These are phyloP conservation scores for Cardamine resedifolia DNA, from an alignment of 345 rosid species.

Conservation along the genomic window DNA sequence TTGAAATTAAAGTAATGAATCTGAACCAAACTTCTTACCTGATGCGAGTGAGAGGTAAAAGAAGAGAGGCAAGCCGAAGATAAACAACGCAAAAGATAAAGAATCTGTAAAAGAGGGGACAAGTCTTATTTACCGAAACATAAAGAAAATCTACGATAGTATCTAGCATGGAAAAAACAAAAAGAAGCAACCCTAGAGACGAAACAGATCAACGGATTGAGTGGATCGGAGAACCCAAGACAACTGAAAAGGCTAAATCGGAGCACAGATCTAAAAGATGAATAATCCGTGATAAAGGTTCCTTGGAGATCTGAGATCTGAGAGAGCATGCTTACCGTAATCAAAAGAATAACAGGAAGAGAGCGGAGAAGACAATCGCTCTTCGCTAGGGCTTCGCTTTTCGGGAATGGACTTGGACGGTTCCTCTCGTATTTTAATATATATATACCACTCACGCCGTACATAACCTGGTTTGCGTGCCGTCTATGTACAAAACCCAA, in stretches of 20 bases:
- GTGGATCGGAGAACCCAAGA: neutral
- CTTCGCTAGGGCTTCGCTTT: conserved; percentile 36
- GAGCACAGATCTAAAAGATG: conserved; percentile 5
- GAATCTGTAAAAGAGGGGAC: conserved; percentile 16
- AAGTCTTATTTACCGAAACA: neutral
- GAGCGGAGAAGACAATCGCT: conserved; percentile 1
- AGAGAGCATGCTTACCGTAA: conserved; percentile 15
- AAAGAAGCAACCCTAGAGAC: neutral
- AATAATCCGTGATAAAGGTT: neutral
- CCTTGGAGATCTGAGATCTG: conserved; percentile 7
- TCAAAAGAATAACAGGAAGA: neutral
- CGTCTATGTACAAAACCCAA: neutral
- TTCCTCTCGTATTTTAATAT: neutral
- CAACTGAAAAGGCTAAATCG: neutral
- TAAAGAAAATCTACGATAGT: neutral
- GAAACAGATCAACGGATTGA: neutral
- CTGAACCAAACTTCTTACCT: conserved; percentile 40
- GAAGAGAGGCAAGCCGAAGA: conserved; percentile 7
- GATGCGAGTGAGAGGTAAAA: conserved; percentile 20
- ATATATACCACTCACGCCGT: neutral
- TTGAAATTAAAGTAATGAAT: conserved; percentile 6
- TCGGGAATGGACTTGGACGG: neutral
- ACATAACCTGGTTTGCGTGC: neutral
- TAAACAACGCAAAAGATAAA: neutral
- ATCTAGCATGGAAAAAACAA: neutral